Conservation (phyloP, 2,329 filamentous ascomycete species). For the Leptographium radiaticola region DNA sequence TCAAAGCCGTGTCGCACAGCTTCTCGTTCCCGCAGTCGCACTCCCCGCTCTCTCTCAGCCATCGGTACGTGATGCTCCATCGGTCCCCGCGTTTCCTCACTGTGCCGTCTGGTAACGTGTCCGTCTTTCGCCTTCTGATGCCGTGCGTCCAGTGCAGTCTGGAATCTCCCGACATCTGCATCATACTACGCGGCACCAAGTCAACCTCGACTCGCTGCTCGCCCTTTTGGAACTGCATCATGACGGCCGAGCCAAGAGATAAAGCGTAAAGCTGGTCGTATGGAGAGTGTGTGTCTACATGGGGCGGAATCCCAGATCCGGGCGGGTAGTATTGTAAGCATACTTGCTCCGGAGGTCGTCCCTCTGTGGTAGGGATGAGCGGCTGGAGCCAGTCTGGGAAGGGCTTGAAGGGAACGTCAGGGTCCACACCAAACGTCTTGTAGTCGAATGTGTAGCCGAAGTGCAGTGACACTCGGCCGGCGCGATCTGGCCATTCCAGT, state of each 20-base stretch:
- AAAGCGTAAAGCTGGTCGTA: conserved; percentile 33
- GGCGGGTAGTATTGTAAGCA: conserved; percentile 48
- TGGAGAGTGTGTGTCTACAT: conserved; percentile 43
- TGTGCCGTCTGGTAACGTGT: conserved; percentile 30
- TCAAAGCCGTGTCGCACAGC: conserved; percentile 39
- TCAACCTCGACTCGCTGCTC: conserved; percentile 28
- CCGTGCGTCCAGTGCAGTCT: conserved; percentile 32
- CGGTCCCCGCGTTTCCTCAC: conserved; percentile 28
- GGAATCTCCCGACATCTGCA: conserved; percentile 35
- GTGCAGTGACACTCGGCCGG: conserved; percentile 35
- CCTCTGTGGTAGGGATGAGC: conserved; percentile 30
- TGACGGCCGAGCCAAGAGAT: conserved; percentile 26
- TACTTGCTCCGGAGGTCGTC: conserved; percentile 39
- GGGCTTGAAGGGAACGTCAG: conserved; percentile 31
- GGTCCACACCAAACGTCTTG: conserved; percentile 42
- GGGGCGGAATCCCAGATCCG: conserved; percentile 45
- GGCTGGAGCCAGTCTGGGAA: conserved; percentile 39
- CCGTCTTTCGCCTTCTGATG: conserved; percentile 24
- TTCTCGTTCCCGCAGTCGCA: conserved; percentile 37
- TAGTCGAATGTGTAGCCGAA: conserved; percentile 46
- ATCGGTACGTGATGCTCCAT: conserved; percentile 44
- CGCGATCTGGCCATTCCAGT: conserved; percentile 32
- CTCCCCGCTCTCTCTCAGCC: conserved; percentile 30
- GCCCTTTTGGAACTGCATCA: conserved; percentile 29
- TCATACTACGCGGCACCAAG: conserved; percentile 33